phyloP scores from a whole-genome alignment of 1,139 yeast genomes.

The Nakaseomyces uthaithaninus region DNA sequence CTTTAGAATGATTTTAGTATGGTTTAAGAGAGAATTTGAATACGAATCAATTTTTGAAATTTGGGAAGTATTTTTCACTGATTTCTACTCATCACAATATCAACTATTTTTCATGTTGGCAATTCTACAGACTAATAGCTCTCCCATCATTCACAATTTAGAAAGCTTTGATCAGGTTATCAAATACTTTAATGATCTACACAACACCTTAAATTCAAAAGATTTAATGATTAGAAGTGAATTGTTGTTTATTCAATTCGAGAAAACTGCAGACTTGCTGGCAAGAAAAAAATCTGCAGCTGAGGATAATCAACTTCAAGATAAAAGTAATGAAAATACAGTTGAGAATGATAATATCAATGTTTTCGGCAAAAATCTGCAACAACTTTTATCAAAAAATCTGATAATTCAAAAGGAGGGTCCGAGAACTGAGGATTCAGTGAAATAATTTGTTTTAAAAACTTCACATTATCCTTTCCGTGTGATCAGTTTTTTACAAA shows the following conservation, averaged over 20 bases:
- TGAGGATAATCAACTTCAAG: constrained; percentile 10
- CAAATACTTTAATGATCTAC: constrained; percentile 85
- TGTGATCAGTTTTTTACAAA: background rate
- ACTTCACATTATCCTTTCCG: background rate
- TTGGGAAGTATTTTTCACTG: constrained; percentile 93
- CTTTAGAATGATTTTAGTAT: constrained; percentile 86
- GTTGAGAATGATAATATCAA: constrained; percentile 16
- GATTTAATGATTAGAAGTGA: constrained; percentile 77
- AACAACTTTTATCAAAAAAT: constrained; percentile 51
- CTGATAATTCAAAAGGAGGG: constrained; percentile 60
- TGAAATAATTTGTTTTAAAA: constrained; percentile 13
- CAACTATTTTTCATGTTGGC: constrained; percentile 83
- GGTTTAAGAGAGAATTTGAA: constrained; percentile 88
- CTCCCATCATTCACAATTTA: constrained; percentile 66
- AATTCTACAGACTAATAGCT: constrained; percentile 76
- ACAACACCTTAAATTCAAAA: constrained; percentile 63
- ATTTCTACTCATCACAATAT: constrained; percentile 74
- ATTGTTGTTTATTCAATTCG: constrained; percentile 67
- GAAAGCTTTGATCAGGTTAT: constrained; percentile 81
- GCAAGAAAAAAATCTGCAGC: constrained; percentile 14
- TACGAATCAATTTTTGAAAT: constrained; percentile 70
- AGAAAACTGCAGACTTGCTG: constrained; percentile 67
- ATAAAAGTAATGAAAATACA: constrained; percentile 12
- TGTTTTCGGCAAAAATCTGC: constrained; percentile 45
- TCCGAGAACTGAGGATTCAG: constrained; percentile 27